Evolutionary conservation across 768 basidiomycete species (phyloP), one percentile per base, ranked within the genome.

Genomic region (Suillus lakei): DNA sequence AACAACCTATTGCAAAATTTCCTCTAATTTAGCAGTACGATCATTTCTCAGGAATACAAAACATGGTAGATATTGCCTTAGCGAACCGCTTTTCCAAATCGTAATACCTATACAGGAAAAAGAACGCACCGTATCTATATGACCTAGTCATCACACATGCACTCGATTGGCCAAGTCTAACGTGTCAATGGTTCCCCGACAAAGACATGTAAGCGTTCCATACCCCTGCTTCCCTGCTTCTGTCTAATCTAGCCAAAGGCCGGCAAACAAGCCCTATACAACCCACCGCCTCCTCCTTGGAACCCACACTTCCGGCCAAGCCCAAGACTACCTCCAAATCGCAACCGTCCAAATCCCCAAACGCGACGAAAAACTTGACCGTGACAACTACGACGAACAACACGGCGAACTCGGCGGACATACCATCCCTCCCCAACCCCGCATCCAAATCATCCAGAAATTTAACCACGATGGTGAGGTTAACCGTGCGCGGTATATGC

Each of bases 171-270:
- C 98, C 98, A 23, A 95, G 91, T 73, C 76, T 99, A 73, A 99
- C 98, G 5, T 96, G 94, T 76, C 98, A 99, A 80, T 99, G 98
- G 98, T 93, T 99, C 78, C 98, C 98, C 0, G 98, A 99, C 83
- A 91, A 89, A 77, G 94, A 98, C 79, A 87, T 88, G 96, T 96
- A 71, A 73, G 93, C 79, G 13, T 62, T 39, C n/a, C 44, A 21
- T 36, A 34, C 36, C 23, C 44, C 9, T 9, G 41, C 41, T 60
- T 5, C 39, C 28, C n/a, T 55, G 59, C 66, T 53, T 30, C 50
- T 30, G 36, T 23, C 62, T n/a, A 18, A 59, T 16, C 26, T 13
- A 41, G 58, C 12, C 28, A 28, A 68, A 98, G 95, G 64, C 93
- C 95, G 23, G 81, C 91, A 63, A 90, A 92, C 79, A 97, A 96